Evolutionary conservation across 2,329 filamentous ascomycete species (phyloP).

Genomic region (Pyrenochaeta sp.): DNA sequence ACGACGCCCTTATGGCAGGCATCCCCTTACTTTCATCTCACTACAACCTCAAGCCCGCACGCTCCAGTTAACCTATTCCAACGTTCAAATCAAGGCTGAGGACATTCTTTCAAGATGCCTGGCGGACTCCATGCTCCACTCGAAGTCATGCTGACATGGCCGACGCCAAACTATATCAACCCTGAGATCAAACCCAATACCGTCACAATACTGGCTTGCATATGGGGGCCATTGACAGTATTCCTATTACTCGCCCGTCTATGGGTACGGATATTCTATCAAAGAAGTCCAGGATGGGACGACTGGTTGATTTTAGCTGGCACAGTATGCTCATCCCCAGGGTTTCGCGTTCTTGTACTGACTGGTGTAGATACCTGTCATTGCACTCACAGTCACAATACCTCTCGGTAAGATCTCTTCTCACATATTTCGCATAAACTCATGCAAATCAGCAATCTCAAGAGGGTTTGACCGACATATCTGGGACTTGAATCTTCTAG

Average conservation of each 20-base stretch:
- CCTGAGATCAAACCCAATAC: slow-evolving; percentile 30
- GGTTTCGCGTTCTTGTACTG: slow-evolving; percentile 3
- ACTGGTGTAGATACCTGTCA: slow-evolving; percentile 23
- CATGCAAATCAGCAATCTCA: slow-evolving; percentile 14
- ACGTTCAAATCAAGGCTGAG: neutral
- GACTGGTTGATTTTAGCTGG: slow-evolving; percentile 41
- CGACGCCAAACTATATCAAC: slow-evolving; percentile 30
- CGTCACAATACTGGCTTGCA: slow-evolving; percentile 22
- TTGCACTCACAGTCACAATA: slow-evolving; percentile 27
- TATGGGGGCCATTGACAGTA: slow-evolving; percentile 32
- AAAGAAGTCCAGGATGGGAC: slow-evolving; percentile 34
- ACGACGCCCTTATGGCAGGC: slow-evolving; percentile 26
- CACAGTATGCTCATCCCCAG: slow-evolving; percentile 19
- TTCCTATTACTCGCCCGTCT: slow-evolving; percentile 32
- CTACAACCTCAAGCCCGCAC: too few relatives aligned
- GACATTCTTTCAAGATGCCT: slow-evolving; percentile 29
- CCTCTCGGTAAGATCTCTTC: slow-evolving; percentile 21
- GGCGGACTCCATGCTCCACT: slow-evolving; percentile 38
- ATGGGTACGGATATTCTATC: slow-evolving; percentile 38
- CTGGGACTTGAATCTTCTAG: slow-evolving; percentile 31
- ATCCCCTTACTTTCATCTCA: slow-evolving; percentile 16
- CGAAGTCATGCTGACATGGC: slow-evolving; percentile 34
- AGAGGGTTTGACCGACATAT: slow-evolving; percentile 34
- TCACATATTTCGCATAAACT: slow-evolving; percentile 6
- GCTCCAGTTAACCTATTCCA: too few relatives aligned